A percentile compares a stretch with the other conserved stretches of the same genome.
Evolutionary conservation across 2,329 filamentous ascomycete species (phyloP).

Genomic region (Neopestalotiopsis sp.): DNA sequence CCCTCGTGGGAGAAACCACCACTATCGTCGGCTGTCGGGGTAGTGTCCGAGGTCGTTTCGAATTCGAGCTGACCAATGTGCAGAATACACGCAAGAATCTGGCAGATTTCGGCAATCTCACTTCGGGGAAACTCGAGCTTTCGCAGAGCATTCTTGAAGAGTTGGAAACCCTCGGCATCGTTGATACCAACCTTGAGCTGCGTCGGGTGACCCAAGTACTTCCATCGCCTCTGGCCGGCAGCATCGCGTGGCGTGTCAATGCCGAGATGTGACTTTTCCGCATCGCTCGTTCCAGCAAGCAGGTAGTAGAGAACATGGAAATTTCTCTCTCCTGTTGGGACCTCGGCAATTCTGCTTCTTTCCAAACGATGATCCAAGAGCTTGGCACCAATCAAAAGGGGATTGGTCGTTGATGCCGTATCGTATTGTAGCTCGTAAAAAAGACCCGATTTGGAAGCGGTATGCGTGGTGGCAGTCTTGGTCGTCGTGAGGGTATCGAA

Average conservation of each 20-base stretch:
- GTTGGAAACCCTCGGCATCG: constrained; percentile 91
- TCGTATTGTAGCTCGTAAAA: constrained; percentile 98
- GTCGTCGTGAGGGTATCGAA: constrained; percentile 97
- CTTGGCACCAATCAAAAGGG: constrained; percentile 91
- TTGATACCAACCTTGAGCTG: constrained; percentile 98
- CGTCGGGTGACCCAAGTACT: constrained; percentile 93
- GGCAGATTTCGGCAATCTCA: constrained; percentile 96
- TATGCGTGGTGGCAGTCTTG: constrained; percentile 93
- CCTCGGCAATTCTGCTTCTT: constrained; percentile 85
- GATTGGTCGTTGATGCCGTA: constrained; percentile 81
- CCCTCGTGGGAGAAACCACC: constrained; percentile 97
- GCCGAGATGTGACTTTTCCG: constrained; percentile 85
- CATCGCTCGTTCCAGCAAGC: constrained; percentile 85
- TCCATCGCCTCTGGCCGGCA: constrained; percentile 79
- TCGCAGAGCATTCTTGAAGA: constrained; percentile 94
- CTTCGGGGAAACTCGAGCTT: constrained; percentile 93
- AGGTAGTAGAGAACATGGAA: constrained; percentile 98
- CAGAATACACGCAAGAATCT: constrained; percentile 90
- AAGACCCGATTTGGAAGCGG: constrained; percentile 91
- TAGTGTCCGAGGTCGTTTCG: constrained; percentile 78
- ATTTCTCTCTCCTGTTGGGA: constrained; percentile 94
- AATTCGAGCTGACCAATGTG: constrained; percentile 98
- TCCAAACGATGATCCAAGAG: constrained; percentile 92
- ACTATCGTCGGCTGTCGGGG: constrained; percentile 83
- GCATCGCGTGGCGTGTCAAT: constrained; percentile 52